Evolutionary conservation across 2,329 filamentous ascomycete species (phyloP).

Genomic region (Penicillium sp.): DNA sequence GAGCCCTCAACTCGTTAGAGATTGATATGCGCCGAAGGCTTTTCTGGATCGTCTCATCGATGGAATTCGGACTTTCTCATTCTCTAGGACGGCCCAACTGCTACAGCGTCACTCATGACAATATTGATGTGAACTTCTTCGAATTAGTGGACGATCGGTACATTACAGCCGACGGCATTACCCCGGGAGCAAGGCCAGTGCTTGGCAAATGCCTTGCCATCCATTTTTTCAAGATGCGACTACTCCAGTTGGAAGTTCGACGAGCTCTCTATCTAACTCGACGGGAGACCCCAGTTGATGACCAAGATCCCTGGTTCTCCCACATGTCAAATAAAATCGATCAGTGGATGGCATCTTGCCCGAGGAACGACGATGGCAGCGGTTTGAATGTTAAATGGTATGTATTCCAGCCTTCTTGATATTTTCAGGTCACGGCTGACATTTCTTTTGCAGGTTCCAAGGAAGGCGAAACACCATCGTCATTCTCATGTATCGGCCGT

Average conservation of each 20-base stretch:
- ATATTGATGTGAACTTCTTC: constrained; percentile 84
- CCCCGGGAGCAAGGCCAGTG: constrained; percentile 66
- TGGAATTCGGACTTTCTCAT: constrained; percentile 87
- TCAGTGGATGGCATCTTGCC: constrained; percentile 75
- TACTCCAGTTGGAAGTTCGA: constrained; percentile 84
- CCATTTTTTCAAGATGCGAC: constrained; percentile 89
- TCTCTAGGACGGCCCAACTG: constrained; percentile 83
- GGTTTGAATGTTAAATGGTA: constrained; percentile 81
- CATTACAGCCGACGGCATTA: constrained; percentile 76
- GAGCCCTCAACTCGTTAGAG: constrained; percentile 67
- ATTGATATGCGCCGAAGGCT: constrained; percentile 87
- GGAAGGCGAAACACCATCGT: constrained; percentile 83
- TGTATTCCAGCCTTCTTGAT: constrained; percentile 29
- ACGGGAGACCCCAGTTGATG: constrained; percentile 70
- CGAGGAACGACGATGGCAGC: constrained; percentile 66
- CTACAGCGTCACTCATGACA: constrained; percentile 77
- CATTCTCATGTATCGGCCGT: constrained; percentile 83
- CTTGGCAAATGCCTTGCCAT: constrained; percentile 86
- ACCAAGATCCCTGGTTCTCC: constrained; percentile 83
- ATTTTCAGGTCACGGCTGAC: background rate
- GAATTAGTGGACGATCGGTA: constrained; percentile 77
- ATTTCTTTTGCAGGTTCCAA: constrained; percentile 52
- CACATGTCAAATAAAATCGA: constrained; percentile 77
- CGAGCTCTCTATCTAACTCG: constrained; percentile 84
- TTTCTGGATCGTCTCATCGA: constrained; percentile 82